phyloP scores from a whole-genome alignment of 768 basidiomycete species.

The Phylloporus sp. region DNA sequence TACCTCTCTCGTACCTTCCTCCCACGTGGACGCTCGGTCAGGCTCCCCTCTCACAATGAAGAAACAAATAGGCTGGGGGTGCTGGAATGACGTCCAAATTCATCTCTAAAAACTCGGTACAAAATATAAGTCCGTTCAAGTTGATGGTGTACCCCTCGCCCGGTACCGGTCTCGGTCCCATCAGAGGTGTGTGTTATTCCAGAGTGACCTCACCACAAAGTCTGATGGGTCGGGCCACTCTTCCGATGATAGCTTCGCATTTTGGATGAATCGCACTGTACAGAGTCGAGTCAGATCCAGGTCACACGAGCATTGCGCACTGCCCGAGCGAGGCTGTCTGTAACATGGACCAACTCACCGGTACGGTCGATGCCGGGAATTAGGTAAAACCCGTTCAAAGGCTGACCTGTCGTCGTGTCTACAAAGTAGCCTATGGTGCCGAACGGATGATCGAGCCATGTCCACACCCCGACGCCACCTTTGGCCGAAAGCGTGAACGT shows the following conservation, averaged over 20 bases:
- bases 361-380: constrained; percentile 51
- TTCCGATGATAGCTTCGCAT: constrained; percentile 36
- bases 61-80: too few species aligned
- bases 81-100: too few species aligned
- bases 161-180: not conserved
- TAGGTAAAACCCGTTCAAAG: constrained; percentile 51
- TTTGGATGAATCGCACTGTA: constrained; percentile 40
- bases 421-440: constrained; percentile 52
- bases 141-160: too few species aligned
- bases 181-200: constrained; percentile 46
- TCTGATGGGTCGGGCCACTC: constrained; percentile 36
- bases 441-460: constrained; percentile 56
- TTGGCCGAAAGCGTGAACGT: constrained; percentile 49
- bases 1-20: too few species aligned
- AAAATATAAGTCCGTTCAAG: too few species aligned
- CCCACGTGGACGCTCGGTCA: too few species aligned
- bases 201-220: constrained; percentile 48
- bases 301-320: not conserved
- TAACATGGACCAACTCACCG: constrained; percentile 30
- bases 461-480: constrained; percentile 52
- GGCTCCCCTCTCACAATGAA: too few species aligned
- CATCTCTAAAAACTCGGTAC: too few species aligned
- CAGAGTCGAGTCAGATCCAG: not conserved
- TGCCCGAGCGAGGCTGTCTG: not conserved
- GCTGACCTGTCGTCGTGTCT: constrained; percentile 37